Evolutionary conservation across 768 basidiomycete species (phyloP).

Genomic region (Paxillus involutus): DNA sequence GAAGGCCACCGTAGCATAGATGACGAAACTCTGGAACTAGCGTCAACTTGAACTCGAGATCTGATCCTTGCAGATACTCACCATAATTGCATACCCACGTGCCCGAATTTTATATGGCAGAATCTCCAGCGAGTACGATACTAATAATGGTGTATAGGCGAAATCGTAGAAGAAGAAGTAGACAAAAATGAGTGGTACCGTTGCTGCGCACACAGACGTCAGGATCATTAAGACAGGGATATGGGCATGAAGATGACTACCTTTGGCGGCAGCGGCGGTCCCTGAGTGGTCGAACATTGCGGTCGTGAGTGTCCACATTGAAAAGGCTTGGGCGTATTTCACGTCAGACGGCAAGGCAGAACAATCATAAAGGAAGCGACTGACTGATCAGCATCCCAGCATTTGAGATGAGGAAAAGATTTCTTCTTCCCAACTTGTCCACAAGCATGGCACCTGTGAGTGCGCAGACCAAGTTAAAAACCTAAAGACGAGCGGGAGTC

Average conservation of each 20-base stretch:
- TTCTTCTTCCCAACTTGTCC: constrained; percentile 66
- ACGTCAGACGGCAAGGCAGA: background rate
- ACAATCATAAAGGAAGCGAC: constrained; percentile 8
- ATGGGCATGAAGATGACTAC: background rate
- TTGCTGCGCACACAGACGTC: constrained; percentile 36
- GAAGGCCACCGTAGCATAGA: constrained; percentile 69
- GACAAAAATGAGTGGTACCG: constrained; percentile 65
- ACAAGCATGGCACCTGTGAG: constrained; percentile 60
- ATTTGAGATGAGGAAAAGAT: constrained; percentile 66
- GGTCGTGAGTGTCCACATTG: constrained; percentile 53
- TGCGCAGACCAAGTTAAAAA: constrained; percentile 65
- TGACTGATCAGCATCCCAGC: constrained; percentile 56
- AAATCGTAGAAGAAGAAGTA: constrained; percentile 56
- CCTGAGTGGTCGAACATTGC: constrained; percentile 35
- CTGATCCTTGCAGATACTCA: constrained; percentile 24
- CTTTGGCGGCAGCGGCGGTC: constrained; percentile 32
- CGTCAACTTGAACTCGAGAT: background rate
- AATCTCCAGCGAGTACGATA: constrained; percentile 71
- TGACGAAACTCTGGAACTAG: constrained; percentile 50
- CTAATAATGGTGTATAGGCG: constrained; percentile 74
- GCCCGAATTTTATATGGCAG: constrained; percentile 79
- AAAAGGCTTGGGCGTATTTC: constrained; percentile 40
- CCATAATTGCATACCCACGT: constrained; percentile 78
- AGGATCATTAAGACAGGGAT: background rate
- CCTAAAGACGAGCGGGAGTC: constrained; percentile 25